Percentiles rank a stretch among this genome's conserved stretches.
Evolutionary conservation across 768 basidiomycete genomes (phyloP).

Genomic region (Lactarius trivialis): DNA sequence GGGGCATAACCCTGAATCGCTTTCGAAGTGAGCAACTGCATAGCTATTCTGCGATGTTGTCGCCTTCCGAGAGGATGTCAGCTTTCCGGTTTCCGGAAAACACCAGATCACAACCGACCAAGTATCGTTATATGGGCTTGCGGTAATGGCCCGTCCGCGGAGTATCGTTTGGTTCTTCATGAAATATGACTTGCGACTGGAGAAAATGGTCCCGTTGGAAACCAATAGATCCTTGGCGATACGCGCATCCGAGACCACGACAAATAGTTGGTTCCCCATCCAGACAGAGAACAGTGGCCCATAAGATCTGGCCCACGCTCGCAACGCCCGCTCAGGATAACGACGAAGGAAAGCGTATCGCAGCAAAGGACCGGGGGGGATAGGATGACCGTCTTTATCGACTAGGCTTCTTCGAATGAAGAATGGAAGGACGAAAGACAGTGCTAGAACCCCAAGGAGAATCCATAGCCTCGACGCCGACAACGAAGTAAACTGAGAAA

Average conservation of each 20-base stretch:
- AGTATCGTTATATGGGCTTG: slow-evolving; percentile 37
- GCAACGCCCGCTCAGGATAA: slow-evolving; percentile 39
- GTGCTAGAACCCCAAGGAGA: neutral
- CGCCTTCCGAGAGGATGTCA: slow-evolving; percentile 28
- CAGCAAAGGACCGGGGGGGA: slow-evolving; percentile 25
- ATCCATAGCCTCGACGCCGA: neutral
- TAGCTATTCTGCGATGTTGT: slow-evolving; percentile 39
- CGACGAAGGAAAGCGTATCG: slow-evolving; percentile 35
- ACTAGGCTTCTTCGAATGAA: slow-evolving; percentile 22
- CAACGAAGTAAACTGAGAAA: neutral
- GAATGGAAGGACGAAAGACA: slow-evolving; percentile 16
- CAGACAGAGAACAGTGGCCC: slow-evolving; percentile 41
- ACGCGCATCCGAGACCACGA: slow-evolving; percentile 39
- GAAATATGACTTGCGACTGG: slow-evolving; percentile 41
- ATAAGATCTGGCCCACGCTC: slow-evolving; percentile 38
- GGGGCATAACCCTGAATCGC: slow-evolving; percentile 34
- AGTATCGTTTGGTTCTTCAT: slow-evolving; percentile 42
- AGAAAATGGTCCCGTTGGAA: slow-evolving; percentile 40
- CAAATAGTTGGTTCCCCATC: slow-evolving; percentile 44
- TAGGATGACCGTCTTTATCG: slow-evolving; percentile 26
- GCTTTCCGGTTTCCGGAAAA: neutral
- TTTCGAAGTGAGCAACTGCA: slow-evolving; percentile 29
- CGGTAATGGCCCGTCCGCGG: slow-evolving; percentile 39
- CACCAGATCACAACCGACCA: slow-evolving; percentile 29
- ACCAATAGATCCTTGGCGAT: slow-evolving; percentile 41